Percentiles rank a stretch among this genome's conserved stretches.
phyloP scores from a whole-genome alignment of 176 grass and related monocot species.

The Oryza australiensis region DNA sequence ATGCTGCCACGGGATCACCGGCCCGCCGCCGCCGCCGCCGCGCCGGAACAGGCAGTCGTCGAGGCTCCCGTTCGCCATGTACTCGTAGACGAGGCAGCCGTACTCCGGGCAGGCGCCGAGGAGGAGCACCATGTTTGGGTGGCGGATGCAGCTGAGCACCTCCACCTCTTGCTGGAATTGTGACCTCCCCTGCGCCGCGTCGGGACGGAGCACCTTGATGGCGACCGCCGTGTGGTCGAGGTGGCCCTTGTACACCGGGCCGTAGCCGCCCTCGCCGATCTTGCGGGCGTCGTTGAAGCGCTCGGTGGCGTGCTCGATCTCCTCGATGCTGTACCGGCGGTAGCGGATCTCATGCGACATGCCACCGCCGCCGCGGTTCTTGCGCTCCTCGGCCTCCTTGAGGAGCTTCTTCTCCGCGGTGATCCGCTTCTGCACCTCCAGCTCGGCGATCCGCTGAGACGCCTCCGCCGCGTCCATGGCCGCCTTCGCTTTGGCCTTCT shows the following conservation, averaged over 20 bases:
- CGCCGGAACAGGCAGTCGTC: slow-evolving; percentile 87
- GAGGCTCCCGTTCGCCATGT: slow-evolving; percentile 88
- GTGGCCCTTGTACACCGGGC: slow-evolving; percentile 74
- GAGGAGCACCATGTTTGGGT: slow-evolving; percentile 96
- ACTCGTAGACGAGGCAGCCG: slow-evolving; percentile 88
- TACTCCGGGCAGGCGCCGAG: slow-evolving; percentile 91
- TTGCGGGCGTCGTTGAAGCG: slow-evolving; percentile 61
- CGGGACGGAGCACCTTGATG: slow-evolving; percentile 91
- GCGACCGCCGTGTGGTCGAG: slow-evolving; percentile 85
- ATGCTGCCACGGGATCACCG: slow-evolving; percentile 79
- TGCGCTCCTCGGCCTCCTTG: slow-evolving; percentile 68
- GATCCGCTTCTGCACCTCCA: slow-evolving; percentile 79
- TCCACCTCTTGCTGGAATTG: slow-evolving; percentile 97
- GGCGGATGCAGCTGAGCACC: slow-evolving; percentile 91
- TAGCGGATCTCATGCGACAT: slow-evolving; percentile 48
- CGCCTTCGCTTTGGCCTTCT: slow-evolving; percentile 59
- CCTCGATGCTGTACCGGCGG: slow-evolving; percentile 77
- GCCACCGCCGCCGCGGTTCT: slow-evolving; percentile 12
- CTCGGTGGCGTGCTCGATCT: slow-evolving; percentile 78
- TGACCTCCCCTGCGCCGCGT: slow-evolving; percentile 83
- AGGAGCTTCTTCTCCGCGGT: slow-evolving; percentile 66
- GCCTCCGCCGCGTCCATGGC: slow-evolving; percentile 69
- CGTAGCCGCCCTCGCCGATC: slow-evolving; percentile 93
- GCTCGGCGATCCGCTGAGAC: slow-evolving; percentile 64
- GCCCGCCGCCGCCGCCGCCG: slow-evolving; percentile 31